Evolutionary conservation across 805 yeast genomes (phyloP).

Genomic region (Yamadazyma sp.): DNA sequence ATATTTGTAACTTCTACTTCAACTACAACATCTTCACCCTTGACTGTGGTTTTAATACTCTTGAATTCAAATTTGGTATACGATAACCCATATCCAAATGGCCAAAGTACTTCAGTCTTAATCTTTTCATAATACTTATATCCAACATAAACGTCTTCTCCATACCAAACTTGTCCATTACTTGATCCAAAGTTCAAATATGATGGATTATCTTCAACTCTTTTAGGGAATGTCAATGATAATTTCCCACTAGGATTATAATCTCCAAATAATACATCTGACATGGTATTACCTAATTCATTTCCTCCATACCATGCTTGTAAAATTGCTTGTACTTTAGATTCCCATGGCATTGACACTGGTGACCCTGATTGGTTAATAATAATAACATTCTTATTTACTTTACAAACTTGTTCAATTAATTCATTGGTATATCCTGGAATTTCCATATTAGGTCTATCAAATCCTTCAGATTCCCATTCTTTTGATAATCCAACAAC

Average conservation of each 20-base stretch:
- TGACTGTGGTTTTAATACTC: constrained; percentile 29
- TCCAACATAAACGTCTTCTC: constrained; percentile 66
- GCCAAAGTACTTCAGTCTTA: constrained; percentile 47
- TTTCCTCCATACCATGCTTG: constrained; percentile 25
- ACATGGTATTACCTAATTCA: constrained; percentile 57
- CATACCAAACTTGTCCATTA: constrained; percentile 36
- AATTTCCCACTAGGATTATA: constrained; percentile 62
- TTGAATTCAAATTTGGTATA: constrained; percentile 49
- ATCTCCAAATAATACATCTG: constrained; percentile 60
- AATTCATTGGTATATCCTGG: constrained; percentile 26
- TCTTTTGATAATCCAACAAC: constrained; percentile 28
- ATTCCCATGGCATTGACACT: constrained; percentile 29
- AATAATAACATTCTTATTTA: constrained; percentile 27
- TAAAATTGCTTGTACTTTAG: constrained; percentile 13
- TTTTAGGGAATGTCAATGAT: constrained; percentile 19
- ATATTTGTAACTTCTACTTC: constrained; percentile 45
- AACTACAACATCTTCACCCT: constrained; percentile 26
- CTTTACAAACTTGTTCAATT: constrained; percentile 23
- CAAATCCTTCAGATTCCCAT: constrained; percentile 34
- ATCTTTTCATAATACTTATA: constrained; percentile 58
- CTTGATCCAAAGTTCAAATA: constrained; percentile 27
- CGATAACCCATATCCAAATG: constrained; percentile 64
- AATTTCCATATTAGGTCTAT: constrained; percentile 28
- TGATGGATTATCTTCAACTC: constrained; percentile 26
- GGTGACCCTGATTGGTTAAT: constrained; percentile 35